These are phyloP conservation scores for Salix brachista DNA, from an alignment of 345 rosid genomes.

Conservation along the genomic window DNA sequence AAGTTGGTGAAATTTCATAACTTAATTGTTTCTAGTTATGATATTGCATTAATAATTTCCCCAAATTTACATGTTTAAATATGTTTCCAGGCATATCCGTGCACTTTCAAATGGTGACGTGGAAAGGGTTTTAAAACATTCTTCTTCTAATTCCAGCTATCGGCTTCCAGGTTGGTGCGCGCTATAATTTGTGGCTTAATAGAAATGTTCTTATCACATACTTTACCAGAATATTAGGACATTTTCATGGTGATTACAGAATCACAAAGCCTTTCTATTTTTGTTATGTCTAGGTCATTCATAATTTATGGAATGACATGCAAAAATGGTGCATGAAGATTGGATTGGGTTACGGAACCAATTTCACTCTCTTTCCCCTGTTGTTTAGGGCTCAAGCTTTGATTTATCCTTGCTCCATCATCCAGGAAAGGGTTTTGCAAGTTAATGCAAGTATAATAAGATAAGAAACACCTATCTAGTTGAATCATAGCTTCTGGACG, in stretches of 20 bases:
- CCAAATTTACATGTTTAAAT: background rate
- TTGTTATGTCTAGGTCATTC: no score
- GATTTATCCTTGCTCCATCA: background rate
- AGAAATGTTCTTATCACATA: background rate
- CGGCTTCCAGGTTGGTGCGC: conserved; percentile 76
- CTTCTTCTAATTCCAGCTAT: conserved; percentile 51
- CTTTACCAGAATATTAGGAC: background rate
- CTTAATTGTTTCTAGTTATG: conserved; percentile 8
- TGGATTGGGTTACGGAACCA: no score
- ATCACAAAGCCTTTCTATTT: background rate
- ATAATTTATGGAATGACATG: no score
- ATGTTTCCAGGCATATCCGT: conserved; percentile 65
- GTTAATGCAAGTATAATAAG: background rate
- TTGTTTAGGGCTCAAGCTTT: background rate
- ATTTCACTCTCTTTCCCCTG: background rate
- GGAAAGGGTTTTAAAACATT: conserved; percentile 55
- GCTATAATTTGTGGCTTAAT: background rate
- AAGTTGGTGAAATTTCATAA: conserved; percentile 54
- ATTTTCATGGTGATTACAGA: background rate
- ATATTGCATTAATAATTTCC: background rate
- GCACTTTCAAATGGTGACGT: conserved; percentile 72
- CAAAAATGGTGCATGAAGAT: no score
- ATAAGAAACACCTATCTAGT: background rate
- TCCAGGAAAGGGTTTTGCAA: background rate
- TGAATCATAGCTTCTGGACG: background rate